Conservation (phyloP, 116 monocot species). For the Dioscorea cayenensis region DNA sequence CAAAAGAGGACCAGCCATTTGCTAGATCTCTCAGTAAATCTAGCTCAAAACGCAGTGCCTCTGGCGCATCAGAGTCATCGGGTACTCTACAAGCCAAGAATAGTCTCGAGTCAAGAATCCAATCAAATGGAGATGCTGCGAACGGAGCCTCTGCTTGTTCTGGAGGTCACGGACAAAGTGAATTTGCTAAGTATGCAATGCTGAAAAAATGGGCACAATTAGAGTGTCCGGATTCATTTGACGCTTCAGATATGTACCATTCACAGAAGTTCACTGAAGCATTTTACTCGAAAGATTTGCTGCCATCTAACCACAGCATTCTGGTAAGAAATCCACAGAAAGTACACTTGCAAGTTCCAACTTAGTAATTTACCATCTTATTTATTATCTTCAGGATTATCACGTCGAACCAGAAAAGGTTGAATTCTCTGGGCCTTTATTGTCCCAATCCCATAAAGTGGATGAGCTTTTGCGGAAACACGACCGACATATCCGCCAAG, state of each 20-base stretch:
- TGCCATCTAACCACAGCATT: slow-evolving; percentile 28
- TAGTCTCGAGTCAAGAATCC: slow-evolving; percentile 10
- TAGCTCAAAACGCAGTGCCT: slow-evolving; percentile 32
- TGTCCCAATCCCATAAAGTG: slow-evolving; percentile 61
- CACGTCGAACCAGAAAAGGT: slow-evolving; percentile 59
- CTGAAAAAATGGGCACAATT: slow-evolving; percentile 58
- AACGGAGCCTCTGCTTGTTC: slow-evolving; percentile 9
- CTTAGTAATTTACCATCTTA: neutral
- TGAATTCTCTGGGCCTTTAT: slow-evolving; percentile 86
- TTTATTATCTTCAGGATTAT: slow-evolving; percentile 22
- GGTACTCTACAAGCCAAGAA: slow-evolving; percentile 15
- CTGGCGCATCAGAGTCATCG: slow-evolving; percentile 10
- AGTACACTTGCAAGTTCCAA: neutral
- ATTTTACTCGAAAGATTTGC: slow-evolving; percentile 16
- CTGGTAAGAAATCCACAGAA: slow-evolving; percentile 33
- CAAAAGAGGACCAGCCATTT: slow-evolving; percentile 25
- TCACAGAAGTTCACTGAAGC: slow-evolving; percentile 29
- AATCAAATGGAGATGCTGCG: slow-evolving; percentile 11
- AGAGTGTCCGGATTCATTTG: slow-evolving; percentile 49
- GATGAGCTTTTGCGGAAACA: slow-evolving; percentile 72
- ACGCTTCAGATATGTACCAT: slow-evolving; percentile 31
- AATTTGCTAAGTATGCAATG: slow-evolving; percentile 32
- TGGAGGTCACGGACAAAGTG: slow-evolving; percentile 19
- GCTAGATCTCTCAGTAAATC: slow-evolving; percentile 26
- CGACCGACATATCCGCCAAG: slow-evolving; percentile 74